These are phyloP conservation scores for Metrosideros polymorpha DNA, from an alignment of 441 rosid species.

Conservation along the genomic window DNA sequence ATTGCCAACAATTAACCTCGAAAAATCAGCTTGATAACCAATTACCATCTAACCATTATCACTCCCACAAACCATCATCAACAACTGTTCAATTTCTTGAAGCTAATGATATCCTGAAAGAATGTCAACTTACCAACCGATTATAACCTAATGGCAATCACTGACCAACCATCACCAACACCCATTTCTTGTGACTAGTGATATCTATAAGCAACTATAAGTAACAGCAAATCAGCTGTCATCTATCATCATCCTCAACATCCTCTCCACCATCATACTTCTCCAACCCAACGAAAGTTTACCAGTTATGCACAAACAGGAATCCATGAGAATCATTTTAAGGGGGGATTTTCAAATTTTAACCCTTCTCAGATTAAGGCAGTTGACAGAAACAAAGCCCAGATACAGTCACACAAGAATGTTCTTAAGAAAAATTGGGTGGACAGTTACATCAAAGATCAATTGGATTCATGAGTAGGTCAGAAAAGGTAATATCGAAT, in stretches of 20 bases:
- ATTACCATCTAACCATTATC: neutral
- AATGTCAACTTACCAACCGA: neutral
- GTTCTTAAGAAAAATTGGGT: neutral
- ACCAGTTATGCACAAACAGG: neutral
- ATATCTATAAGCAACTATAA: neutral
- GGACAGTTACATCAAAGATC: neutral
- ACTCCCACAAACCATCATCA: neutral
- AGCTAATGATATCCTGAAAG: neutral
- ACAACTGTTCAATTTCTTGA: neutral
- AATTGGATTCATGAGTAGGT: neutral
- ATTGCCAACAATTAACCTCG: neutral
- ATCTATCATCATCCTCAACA: neutral
- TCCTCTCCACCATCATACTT: neutral
- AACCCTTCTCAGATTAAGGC: neutral
- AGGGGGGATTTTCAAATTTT: neutral
- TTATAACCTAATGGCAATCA: neutral
- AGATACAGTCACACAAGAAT: neutral
- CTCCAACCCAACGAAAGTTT: neutral
- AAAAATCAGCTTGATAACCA: neutral
- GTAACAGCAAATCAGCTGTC: neutral
- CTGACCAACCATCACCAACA: neutral
- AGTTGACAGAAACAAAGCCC: neutral
- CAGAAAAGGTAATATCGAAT: neutral
- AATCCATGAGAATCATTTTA: neutral
- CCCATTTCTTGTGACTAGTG: neutral